These are phyloP conservation scores for Leccinum barrowsii DNA, from an alignment of 768 basidiomycete genomes.

Conservation along the genomic window DNA sequence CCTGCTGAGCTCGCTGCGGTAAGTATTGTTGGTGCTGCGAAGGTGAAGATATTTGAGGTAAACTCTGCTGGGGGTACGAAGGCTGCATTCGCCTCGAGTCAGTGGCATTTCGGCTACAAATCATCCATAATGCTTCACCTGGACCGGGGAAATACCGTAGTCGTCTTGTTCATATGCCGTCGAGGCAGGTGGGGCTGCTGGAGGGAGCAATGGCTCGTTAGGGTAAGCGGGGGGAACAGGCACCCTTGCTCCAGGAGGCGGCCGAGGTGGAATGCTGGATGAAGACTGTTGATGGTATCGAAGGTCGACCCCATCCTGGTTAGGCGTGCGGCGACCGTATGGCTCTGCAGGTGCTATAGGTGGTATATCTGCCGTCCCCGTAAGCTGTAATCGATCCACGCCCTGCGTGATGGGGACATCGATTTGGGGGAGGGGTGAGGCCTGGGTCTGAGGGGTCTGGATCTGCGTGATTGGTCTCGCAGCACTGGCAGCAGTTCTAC, in stretches of 20 bases:
- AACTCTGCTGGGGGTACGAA: slow-evolving; percentile 23
- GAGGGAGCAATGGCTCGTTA: slow-evolving; percentile 31
- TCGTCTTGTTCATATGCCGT: slow-evolving; percentile 31
- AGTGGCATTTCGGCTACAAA: not conserved
- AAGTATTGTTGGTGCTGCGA: slow-evolving; percentile 25
- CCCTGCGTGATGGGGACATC: slow-evolving; percentile 32
- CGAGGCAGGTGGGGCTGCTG: slow-evolving; percentile 8
- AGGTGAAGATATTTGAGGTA: slow-evolving; percentile 16
- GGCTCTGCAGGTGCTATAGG: slow-evolving; percentile 21
- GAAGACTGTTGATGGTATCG: slow-evolving; percentile 39
- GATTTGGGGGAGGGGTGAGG: slow-evolving; percentile 31
- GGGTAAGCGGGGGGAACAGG: slow-evolving; percentile 35
- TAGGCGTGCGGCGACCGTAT: slow-evolving; percentile 23
- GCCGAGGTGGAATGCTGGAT: slow-evolving; percentile 32
- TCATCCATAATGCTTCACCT: slow-evolving; percentile 16
- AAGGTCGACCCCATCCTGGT: slow-evolving; percentile 37
- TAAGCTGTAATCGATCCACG: slow-evolving; percentile 48
- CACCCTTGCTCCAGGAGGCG: slow-evolving; percentile 38
- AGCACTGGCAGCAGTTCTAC: slow-evolving; percentile 30
- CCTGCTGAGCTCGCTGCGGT: slow-evolving; percentile 30
- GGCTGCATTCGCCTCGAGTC: slow-evolving; percentile 14
- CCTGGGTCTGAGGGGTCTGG: slow-evolving; percentile 30
- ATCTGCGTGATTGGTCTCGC: slow-evolving; percentile 36
- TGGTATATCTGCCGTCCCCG: slow-evolving; percentile 36
- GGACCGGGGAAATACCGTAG: slow-evolving; percentile 17